A percentile compares a stretch with the other conserved stretches of the same genome.
Evolutionary conservation across 331 rosid species (phyloP).

Genomic region (Rhamnella rubrinervis): DNA sequence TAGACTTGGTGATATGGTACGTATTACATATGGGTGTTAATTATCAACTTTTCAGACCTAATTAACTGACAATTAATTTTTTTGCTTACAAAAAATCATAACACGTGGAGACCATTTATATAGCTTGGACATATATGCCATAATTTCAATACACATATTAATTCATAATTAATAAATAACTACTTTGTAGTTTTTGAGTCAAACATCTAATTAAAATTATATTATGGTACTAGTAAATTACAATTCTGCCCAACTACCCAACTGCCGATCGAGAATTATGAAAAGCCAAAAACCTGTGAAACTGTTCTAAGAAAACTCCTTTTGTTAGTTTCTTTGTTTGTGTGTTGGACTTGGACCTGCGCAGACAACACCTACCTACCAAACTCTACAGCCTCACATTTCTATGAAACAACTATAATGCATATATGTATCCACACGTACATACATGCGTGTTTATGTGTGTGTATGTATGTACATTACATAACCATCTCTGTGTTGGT

Average conservation of each 20-base stretch:
- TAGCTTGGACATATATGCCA: not conserved
- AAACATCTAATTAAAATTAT: conserved; percentile 19
- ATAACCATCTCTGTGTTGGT: too few species aligned
- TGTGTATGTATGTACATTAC: too few species aligned
- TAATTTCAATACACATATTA: not conserved
- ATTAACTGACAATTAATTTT: conserved; percentile 42
- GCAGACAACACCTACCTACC: conserved; percentile 46
- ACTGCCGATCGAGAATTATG: conserved; percentile 38
- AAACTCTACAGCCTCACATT: not conserved
- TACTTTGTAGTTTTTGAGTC: conserved; percentile 32
- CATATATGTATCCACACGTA: too few species aligned
- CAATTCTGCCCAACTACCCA: conserved; percentile 28
- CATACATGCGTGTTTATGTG: too few species aligned
- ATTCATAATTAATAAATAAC: conserved; percentile 3
- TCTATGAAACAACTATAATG: too few species aligned
- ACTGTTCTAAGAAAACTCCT: too few species aligned
- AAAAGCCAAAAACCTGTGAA: too few species aligned
- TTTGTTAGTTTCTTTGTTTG: too few species aligned
- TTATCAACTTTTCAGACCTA: conserved; percentile 59
- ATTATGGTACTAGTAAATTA: conserved; percentile 12
- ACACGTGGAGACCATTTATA: conserved; percentile 46
- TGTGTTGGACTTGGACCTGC: not conserved
- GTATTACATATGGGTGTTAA: conserved; percentile 28
- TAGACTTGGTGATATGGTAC: conserved; percentile 36
- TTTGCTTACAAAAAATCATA: conserved; percentile 48